Base-by-base conservation (phyloP, 2,329 filamentous ascomycete genomes). In the Arthrinium puccinioides region DNA sequence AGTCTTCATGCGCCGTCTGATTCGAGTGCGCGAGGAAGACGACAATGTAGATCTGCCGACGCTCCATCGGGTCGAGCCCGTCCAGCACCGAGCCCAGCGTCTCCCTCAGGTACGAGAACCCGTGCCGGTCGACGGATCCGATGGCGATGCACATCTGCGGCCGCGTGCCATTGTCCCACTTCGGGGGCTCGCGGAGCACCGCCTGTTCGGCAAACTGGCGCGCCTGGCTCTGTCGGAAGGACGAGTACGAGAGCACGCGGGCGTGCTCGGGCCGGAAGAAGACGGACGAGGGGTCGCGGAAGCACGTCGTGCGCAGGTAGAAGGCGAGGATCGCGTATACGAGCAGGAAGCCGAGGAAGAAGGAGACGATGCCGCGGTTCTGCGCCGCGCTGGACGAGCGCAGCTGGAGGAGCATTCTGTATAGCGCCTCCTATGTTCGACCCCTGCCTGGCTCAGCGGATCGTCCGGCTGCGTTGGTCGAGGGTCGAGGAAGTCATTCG, bases 21-120 rank as follows among this genome's bases (percentile, higher is more conserved):
- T 50, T 32, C 25, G 41, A 35, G 36, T 50, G 47, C n/a, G 45
- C 46, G 6, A 50, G 45, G 32, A 50, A 45, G 26, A 49, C 48
- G 37, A 51, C 47, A 20, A 51, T 29, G 32, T 46, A 44, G 23
- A 51, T 43, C 14, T 33, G 39, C 19, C 33, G 42, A 14, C 48
- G 43, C 36, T 51, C 48, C 6, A 38, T 15, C 27, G 38, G 39
- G 28, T 45, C 43, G 16, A 51, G 27, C 6, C 47, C 48, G 26
- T 49, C 43, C 8, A 49, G 47, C 6, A 51, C 33, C 30, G 48
- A 51, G 2, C 48, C 47, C 25, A 51, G 34, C 3, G 47, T 48
- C 21, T 49, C 47, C 32, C 46, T 46, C 9, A 51, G 43, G 29
- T 51, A 51, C 15, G 48, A 51, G 26, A 51, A 48, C 9, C 45